These are phyloP conservation scores for Celoporthe dispersa DNA, from an alignment of 2,329 filamentous ascomycete species.

Conservation along the genomic window DNA sequence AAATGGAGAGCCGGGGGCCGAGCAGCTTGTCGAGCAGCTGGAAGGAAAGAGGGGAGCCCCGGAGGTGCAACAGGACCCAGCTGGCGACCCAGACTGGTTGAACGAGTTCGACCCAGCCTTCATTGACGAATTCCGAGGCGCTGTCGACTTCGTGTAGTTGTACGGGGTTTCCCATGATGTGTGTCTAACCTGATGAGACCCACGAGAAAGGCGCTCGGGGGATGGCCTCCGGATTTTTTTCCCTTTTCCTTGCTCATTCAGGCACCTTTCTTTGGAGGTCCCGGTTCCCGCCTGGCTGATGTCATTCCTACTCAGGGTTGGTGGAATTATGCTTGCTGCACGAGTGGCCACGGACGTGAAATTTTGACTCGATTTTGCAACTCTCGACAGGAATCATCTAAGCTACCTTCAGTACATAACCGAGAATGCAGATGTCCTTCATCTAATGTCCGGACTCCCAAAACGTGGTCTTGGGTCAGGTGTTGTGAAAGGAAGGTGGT, in stretches of 20 bases:
- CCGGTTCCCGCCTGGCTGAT: neutral
- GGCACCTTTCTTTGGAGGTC: neutral
- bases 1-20: neutral
- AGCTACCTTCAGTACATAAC: neutral
- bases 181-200: neutral
- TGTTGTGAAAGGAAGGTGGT: neutral
- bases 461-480: neutral
- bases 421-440: neutral
- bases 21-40: neutral
- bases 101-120: slow-evolving; percentile 24
- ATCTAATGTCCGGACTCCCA: neutral
- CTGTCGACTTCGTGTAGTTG: slow-evolving; percentile 26
- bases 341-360: neutral
- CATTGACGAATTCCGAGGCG: slow-evolving; percentile 17
- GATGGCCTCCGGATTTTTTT: neutral
- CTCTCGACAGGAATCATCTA: neutral
- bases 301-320: neutral
- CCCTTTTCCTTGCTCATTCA: neutral
- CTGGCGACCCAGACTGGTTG: slow-evolving; percentile 15
- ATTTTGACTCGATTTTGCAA: neutral
- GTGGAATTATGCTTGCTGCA: neutral
- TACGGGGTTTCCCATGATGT: neutral
- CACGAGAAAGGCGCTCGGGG: neutral
- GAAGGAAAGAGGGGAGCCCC: neutral
- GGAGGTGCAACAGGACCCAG: neutral